phyloP scores from a whole-genome alignment of 179 eudicot genomes.

The Spinacia oleracea region DNA sequence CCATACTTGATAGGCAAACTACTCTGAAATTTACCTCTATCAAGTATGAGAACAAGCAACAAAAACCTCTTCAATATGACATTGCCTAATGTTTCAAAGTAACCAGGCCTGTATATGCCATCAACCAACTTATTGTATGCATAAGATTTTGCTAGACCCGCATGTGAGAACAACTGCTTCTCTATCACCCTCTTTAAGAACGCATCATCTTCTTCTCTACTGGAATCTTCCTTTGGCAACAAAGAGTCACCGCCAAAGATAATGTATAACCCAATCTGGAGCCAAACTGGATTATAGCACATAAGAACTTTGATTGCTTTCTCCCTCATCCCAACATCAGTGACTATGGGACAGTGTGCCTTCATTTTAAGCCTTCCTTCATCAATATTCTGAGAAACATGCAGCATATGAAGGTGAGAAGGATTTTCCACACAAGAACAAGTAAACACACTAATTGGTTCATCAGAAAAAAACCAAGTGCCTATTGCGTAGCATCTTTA shows the following conservation, averaged over 20 bases:
- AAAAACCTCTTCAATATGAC: constrained; percentile 83
- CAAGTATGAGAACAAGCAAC: constrained; percentile 84
- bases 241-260: constrained; percentile 89
- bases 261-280: constrained; percentile 75
- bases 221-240: constrained; percentile 55
- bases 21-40: constrained; percentile 72
- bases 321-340: constrained; percentile 90
- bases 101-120: constrained; percentile 92
- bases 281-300: constrained; percentile 84
- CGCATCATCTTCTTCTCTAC: constrained; percentile 66
- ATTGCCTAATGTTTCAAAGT: constrained; percentile 75
- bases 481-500: not conserved
- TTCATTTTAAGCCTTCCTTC: constrained; percentile 93
- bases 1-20: constrained; percentile 85
- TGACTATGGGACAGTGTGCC: constrained; percentile 84
- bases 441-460: not conserved
- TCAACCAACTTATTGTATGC: constrained; percentile 92
- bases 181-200: constrained; percentile 83
- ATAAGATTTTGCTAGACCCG: constrained; percentile 70
- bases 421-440: not conserved
- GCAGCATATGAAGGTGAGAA: not conserved
- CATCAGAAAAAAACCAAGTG: not conserved
- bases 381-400: constrained; percentile 70
- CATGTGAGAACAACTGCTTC: constrained; percentile 79
- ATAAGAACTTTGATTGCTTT: constrained; percentile 67